Evolutionary conservation across 768 basidiomycete species (phyloP).

Genomic region (Tylopilus rubrobrunneus): DNA sequence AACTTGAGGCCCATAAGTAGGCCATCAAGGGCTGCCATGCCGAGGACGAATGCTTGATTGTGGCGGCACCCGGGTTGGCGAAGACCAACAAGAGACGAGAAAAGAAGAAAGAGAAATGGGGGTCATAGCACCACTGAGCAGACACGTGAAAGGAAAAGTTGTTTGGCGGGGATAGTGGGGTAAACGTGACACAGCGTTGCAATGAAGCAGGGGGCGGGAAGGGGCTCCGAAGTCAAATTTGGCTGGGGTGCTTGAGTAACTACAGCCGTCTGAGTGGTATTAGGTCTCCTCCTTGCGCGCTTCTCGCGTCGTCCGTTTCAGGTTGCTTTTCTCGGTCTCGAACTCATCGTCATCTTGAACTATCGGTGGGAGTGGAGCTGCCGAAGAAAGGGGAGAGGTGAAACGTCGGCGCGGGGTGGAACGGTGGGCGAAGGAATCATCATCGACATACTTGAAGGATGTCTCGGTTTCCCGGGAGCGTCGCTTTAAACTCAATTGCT

Average conservation of each 20-base stretch:
- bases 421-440: conserved; percentile 29
- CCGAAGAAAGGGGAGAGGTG: conserved; percentile 26
- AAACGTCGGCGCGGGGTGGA: conserved; percentile 24
- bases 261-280: not conserved
- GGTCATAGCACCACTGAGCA: conserved; percentile 78
- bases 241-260: conserved; percentile 7
- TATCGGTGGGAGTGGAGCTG: conserved; percentile 14
- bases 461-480: conserved; percentile 7
- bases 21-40: conserved; percentile 73
- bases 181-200: conserved; percentile 52
- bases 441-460: conserved; percentile 36
- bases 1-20: conserved; percentile 72
- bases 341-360: conserved; percentile 36
- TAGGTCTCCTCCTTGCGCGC: conserved; percentile 13
- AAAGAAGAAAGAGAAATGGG: conserved; percentile 87
- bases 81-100: conserved; percentile 77
- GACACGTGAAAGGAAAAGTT: conserved; percentile 53
- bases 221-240: not conserved
- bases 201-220: conserved; percentile 21
- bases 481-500: conserved; percentile 20
- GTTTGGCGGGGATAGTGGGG: conserved; percentile 73
- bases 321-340: conserved; percentile 42
- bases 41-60: conserved; percentile 73
- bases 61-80: conserved; percentile 58
- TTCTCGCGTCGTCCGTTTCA: conserved; percentile 37